Evolutionary conservation across 805 yeast species (phyloP), one percentile per base, ranked within the genome.

Genomic region (Sporopachydermia quercuum): DNA sequence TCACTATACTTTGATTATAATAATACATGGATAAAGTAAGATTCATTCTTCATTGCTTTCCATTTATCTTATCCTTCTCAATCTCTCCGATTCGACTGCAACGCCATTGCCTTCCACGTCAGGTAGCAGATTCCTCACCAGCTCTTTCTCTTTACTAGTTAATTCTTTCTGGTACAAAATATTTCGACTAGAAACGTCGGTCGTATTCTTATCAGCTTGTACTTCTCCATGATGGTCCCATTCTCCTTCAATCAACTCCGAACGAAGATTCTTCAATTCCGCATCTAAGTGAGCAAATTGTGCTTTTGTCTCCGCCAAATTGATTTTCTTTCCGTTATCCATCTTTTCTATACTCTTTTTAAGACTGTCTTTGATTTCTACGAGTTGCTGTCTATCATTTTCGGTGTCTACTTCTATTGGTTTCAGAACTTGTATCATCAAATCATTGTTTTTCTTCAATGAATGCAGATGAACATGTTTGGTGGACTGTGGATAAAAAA

Each of bases 401-500:
- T 23, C 13, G 13, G n/a, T 8, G n/a, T n/a, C n/a, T n/a, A 8
- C 30, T 8, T 23, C 30, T 8, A n/a, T 23, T 8, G 30, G 8
- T 23, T 23, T n/a, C 30, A 23, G 30, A n/a, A 23, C 30, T 8
- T n/a, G 13, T n/a, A 8, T 23, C n/a, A 23, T 8, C n/a, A 23
- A 8, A n/a, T n/a, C n/a, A n/a, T 8, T n/a, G n/a, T 23, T 23
- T n/a, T 23, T 23, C 8, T 23, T 8, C 13, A 8, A 23, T 8
- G 30, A 23, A 23, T 23, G 30, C 30, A 8, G 30, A 23, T 23
- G 30, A 23, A 23, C 13, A n/a, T 23, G 30, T 23, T 23, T 23
- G n/a, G 30, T 23, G n/a, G 30, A 23, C 30, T 23, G 30, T 23
- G 30, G 30, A 23, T 23, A 23, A n/a, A 23, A 23, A 23, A 23